Evolutionary conservation across 306 rosid genomes (phyloP).

Genomic region (Prunus mongolica): DNA sequence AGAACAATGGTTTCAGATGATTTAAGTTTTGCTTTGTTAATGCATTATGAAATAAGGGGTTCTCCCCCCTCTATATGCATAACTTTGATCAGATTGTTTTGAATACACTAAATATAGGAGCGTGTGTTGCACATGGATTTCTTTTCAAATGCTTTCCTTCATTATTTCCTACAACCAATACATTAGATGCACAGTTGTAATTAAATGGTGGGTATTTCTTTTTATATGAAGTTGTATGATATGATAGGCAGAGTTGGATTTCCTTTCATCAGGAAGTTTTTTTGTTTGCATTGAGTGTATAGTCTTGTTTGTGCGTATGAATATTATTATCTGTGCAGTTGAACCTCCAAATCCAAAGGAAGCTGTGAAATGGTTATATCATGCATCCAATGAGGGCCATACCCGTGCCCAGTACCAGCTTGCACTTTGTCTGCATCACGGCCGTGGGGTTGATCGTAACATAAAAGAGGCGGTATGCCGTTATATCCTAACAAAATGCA

Average conservation of each 20-base stretch:
- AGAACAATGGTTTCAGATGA: no score
- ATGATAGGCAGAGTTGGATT: neutral
- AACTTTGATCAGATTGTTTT: neutral
- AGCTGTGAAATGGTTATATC: constrained; percentile 65
- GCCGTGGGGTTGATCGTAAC: constrained; percentile 38
- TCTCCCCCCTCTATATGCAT: neutral
- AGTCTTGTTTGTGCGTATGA: constrained; percentile 2
- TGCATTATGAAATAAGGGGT: neutral
- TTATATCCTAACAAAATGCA: constrained; percentile 1
- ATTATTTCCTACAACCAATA: no score
- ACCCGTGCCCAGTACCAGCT: constrained; percentile 88
- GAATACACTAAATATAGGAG: neutral
- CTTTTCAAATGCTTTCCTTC: neutral
- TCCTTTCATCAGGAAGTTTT: neutral
- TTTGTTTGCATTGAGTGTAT: neutral
- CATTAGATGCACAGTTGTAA: no score
- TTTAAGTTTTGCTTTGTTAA: no score
- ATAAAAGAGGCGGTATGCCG: constrained; percentile 64
- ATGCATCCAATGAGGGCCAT: constrained; percentile 57
- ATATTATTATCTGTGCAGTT: constrained; percentile 42
- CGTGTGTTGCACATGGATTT: neutral
- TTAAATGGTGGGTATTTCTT: neutral
- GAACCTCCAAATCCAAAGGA: constrained; percentile 66
- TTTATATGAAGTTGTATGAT: neutral
- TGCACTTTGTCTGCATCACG: constrained; percentile 78